A percentile compares a stretch with the other conserved stretches of the same genome.
Conservation (phyloP, 106 monocot species). For the Iris macrosiphon region DNA sequence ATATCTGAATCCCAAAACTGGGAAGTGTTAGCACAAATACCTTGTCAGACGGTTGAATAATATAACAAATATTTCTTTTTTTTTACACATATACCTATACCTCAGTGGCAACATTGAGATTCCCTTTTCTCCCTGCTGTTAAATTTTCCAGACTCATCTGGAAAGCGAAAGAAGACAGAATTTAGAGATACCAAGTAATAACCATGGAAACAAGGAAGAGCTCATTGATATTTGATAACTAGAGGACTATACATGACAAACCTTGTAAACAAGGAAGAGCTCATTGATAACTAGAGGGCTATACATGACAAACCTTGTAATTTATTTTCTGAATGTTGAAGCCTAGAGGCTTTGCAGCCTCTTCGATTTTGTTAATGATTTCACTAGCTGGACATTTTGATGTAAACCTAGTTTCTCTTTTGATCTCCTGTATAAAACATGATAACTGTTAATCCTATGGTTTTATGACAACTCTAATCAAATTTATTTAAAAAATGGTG, state of each 20-base stretch:
- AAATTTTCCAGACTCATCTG: conserved; percentile 71
- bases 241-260: neutral
- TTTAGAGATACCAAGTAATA: neutral
- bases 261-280: neutral
- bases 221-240: neutral
- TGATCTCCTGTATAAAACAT: conserved; percentile 45
- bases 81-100: too few species aligned
- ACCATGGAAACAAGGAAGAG: too few species aligned
- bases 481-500: too few species aligned
- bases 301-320: conserved; percentile 45
- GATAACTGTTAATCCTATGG: too few species aligned
- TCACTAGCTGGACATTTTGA: conserved; percentile 73
- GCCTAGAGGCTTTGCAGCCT: conserved; percentile 82
- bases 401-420: conserved; percentile 78
- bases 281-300: neutral
- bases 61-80: too few species aligned
- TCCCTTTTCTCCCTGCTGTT: conserved; percentile 85
- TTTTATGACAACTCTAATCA: too few species aligned
- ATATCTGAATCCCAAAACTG: too few species aligned
- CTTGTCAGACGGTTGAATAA: too few species aligned
- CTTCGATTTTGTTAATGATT: conserved; percentile 82
- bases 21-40: too few species aligned
- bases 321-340: conserved; percentile 83
- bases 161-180: neutral
- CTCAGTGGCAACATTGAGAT: conserved; percentile 64